These are phyloP conservation scores for Neopestalotiopsis rosae DNA, from an alignment of 2,329 filamentous ascomycete genomes.

Conservation along the genomic window DNA sequence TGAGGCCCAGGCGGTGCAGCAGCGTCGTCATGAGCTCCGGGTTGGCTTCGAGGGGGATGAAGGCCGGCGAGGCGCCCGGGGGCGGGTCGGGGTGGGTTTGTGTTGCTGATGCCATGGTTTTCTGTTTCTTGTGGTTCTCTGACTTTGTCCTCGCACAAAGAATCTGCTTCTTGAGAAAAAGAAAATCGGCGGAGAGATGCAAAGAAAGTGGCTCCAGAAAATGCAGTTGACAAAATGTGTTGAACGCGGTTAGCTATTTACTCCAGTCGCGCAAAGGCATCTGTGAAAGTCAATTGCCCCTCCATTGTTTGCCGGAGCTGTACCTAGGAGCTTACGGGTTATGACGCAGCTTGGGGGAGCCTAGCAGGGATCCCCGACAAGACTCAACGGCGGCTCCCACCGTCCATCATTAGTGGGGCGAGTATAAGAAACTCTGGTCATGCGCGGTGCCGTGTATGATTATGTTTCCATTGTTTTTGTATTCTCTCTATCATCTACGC, in stretches of 20 bases:
- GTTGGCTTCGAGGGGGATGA: slow-evolving; percentile 73
- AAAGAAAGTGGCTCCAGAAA: background rate
- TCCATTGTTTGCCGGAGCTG: background rate
- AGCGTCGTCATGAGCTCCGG: slow-evolving; percentile 87
- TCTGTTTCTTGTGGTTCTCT: background rate
- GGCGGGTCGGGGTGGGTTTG: slow-evolving; percentile 44
- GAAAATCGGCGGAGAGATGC: background rate
- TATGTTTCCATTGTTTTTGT: too few species aligned
- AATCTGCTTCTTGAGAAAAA: background rate
- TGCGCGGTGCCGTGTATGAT: too few species aligned
- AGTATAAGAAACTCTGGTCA: background rate
- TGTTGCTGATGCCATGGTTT: slow-evolving; percentile 22
- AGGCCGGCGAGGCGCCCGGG: slow-evolving; percentile 45
- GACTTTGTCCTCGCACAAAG: too few species aligned
- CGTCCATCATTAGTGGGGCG: background rate
- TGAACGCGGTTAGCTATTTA: background rate
- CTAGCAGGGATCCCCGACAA: background rate
- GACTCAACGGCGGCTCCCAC: too few species aligned
- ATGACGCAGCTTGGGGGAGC: background rate
- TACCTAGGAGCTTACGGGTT: background rate
- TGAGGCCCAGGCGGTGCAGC: slow-evolving; percentile 83
- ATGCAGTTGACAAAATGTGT: background rate
- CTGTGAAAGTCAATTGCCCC: background rate
- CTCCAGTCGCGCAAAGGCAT: background rate
- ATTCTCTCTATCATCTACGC: too few species aligned